Conservation (phyloP, 2,329 filamentous ascomycete species). For the Trichoderma aggressivum region DNA sequence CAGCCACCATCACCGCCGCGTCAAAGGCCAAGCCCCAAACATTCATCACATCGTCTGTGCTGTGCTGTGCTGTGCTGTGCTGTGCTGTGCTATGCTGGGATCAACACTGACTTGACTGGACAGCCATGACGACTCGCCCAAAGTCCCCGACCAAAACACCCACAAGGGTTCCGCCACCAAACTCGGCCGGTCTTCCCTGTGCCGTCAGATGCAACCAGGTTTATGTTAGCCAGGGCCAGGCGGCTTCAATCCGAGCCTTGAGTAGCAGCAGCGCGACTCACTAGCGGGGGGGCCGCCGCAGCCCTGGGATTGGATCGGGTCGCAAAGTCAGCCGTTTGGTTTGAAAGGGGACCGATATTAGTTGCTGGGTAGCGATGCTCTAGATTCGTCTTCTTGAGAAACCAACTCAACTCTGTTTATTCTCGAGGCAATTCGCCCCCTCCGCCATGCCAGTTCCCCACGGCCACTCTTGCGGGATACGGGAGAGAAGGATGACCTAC, state of each 20-base stretch:
- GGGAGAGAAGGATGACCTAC: slow-evolving; percentile 1
- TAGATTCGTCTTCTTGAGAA: neutral
- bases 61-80: neutral
- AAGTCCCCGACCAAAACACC: neutral
- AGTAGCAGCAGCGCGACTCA: neutral
- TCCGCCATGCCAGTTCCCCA: neutral
- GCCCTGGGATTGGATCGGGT: slow-evolving; percentile 9
- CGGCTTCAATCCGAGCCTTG: neutral
- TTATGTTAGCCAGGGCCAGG: slow-evolving; percentile 11
- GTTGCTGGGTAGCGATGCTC: neutral
- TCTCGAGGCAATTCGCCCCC: neutral
- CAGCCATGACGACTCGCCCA: neutral
- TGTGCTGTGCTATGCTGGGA: neutral
- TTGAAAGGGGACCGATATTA: neutral
- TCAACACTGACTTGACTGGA: too few species aligned
- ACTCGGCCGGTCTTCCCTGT: neutral
- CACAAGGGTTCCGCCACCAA: neutral
- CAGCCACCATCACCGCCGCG: neutral
- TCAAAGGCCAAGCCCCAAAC: neutral
- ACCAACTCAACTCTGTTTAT: neutral
- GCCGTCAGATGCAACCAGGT: slow-evolving; percentile 11
- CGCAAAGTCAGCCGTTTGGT: slow-evolving; percentile 9
- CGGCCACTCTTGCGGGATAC: neutral
- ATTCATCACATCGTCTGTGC: neutral
- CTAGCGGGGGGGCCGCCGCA: slow-evolving; percentile 6